Percentiles rank a stretch among this genome's conserved stretches.
Evolutionary conservation across 371 early-diverging fungal species (phyloP).

Genomic region (Mortierella sp.): DNA sequence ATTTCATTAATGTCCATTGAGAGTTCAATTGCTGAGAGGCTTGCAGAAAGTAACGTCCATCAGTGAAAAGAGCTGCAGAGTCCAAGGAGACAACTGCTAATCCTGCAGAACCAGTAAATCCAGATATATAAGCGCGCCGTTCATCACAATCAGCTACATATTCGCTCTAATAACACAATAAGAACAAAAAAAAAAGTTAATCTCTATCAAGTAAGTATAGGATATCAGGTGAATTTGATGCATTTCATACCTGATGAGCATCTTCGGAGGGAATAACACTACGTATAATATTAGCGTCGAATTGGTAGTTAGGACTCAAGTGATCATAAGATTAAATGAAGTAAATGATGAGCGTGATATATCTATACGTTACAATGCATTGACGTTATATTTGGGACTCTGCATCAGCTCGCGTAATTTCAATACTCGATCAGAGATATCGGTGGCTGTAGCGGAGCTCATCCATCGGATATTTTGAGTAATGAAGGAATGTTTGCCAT

Average conservation of each 20-base stretch:
- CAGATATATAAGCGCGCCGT: conserved; percentile 96
- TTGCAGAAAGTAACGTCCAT: conserved; percentile 98
- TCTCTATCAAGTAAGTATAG: not conserved
- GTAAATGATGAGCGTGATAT: not conserved
- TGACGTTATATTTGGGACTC: conserved; percentile 67
- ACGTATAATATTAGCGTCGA: not conserved
- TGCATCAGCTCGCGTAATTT: conserved; percentile 82
- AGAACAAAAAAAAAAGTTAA: not conserved
- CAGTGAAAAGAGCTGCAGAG: conserved; percentile 93
- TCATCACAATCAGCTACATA: conserved; percentile 95
- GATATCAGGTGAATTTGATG: not conserved
- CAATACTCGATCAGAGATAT: conserved; percentile 70
- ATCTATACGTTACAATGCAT: conserved; percentile 76
- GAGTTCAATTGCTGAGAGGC: conserved; percentile 92
- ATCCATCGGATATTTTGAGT: conserved; percentile 15
- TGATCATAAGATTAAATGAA: no score
- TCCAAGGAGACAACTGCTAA: conserved; percentile 80
- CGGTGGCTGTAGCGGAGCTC: conserved; percentile 13
- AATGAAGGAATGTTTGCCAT: not conserved
- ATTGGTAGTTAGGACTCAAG: not conserved
- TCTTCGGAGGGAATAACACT: conserved; percentile 95
- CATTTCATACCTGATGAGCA: conserved; percentile 85
- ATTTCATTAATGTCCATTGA: conserved; percentile 95
- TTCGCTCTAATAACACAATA: conserved; percentile 80
- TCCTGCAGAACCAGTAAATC: conserved; percentile 98